Conservation (phyloP, 2,329 filamentous ascomycete genomes). For the Nannizzia gypsea region DNA sequence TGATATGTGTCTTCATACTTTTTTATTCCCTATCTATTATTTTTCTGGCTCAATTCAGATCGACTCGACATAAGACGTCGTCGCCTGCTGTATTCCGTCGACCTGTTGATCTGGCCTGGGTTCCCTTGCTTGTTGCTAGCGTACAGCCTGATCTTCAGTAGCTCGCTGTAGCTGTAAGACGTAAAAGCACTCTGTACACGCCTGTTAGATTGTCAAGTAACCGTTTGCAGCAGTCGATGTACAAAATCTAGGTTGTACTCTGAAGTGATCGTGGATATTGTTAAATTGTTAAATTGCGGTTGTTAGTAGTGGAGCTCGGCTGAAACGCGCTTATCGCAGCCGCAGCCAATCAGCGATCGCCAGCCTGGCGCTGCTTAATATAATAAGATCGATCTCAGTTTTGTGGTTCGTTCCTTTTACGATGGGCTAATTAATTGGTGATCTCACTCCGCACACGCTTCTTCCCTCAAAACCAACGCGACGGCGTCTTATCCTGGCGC, state of each 20-base stretch:
- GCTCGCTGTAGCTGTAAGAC: too few relatives aligned
- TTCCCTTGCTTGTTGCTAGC: not conserved
- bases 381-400: not conserved
- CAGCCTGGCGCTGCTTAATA: not conserved
- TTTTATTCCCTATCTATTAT: not conserved
- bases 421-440: too few relatives aligned
- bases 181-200: not conserved
- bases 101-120: not conserved
- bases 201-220: not conserved
- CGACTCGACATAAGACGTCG: not conserved
- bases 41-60: not conserved
- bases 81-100: not conserved
- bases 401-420: too few relatives aligned
- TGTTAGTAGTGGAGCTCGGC: constrained; percentile 1
- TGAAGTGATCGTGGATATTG: too few relatives aligned
- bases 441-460: not conserved
- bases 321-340: constrained; percentile 3
- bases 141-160: not conserved
- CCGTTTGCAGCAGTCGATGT: too few relatives aligned
- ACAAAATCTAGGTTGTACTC: too few relatives aligned
- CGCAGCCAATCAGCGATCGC: constrained; percentile 1
- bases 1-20: not conserved
- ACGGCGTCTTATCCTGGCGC: not conserved
- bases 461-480: not conserved
- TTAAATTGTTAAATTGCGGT: not conserved